A percentile compares a stretch with the other conserved stretches of the same genome.
Evolutionary conservation across 495 filamentous ascomycete species (phyloP).

Genomic region (Aspergillus egyptiacus): DNA sequence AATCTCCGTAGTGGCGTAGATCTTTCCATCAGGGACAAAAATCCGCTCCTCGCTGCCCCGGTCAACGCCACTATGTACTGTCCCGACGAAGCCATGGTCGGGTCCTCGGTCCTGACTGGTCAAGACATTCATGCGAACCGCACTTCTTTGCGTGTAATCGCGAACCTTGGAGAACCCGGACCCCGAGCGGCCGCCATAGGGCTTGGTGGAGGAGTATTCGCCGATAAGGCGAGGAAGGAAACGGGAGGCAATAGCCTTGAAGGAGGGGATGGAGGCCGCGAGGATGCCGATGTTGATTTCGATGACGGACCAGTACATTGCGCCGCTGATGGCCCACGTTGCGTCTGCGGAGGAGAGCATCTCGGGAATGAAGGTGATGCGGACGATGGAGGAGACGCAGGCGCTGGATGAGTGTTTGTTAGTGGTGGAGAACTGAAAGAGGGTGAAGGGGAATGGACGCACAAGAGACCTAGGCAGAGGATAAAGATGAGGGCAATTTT

Average conservation of each 20-base stretch:
- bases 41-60: slow-evolving; percentile 31
- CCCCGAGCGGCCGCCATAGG: slow-evolving; percentile 23
- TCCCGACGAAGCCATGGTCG: slow-evolving; percentile 19
- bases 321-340: slow-evolving; percentile 36
- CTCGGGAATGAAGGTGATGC: slow-evolving; percentile 36
- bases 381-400: slow-evolving; percentile 39
- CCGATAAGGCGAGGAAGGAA: slow-evolving; percentile 37
- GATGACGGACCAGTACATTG: slow-evolving; percentile 43
- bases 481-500: slow-evolving; percentile 31
- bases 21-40: slow-evolving; percentile 34
- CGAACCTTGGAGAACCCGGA: slow-evolving; percentile 30
- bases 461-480: slow-evolving; percentile 41
- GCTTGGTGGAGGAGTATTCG: slow-evolving; percentile 31
- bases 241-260: slow-evolving; percentile 38
- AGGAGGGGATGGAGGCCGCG: slow-evolving; percentile 37
- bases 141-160: slow-evolving; percentile 2
- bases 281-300: slow-evolving; percentile 41
- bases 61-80: slow-evolving; percentile 14
- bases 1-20: slow-evolving; percentile 34
- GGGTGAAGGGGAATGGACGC: slow-evolving; percentile 8
- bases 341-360: slow-evolving; percentile 33
- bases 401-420: slow-evolving; percentile 25
- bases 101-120: too few species aligned
- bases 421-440: neutral
- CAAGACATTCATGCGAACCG: neutral